A percentile compares a stretch with the other conserved stretches of the same genome.
Evolutionary conservation across 768 basidiomycete genomes (phyloP).

Genomic region (Auricularia sp.): DNA sequence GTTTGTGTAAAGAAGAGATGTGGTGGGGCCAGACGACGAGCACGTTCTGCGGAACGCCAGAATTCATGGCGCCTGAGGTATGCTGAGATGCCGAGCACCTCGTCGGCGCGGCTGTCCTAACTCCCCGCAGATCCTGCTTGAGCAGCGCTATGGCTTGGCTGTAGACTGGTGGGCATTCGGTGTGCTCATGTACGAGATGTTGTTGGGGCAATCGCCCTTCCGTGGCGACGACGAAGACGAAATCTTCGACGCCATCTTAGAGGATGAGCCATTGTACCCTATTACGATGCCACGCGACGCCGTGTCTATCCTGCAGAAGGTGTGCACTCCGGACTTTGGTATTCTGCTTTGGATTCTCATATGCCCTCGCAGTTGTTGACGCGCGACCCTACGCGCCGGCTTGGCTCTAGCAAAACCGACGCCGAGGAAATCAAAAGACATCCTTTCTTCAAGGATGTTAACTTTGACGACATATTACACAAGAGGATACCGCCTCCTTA

Average conservation of each 20-base stretch:
- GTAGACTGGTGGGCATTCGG: conserved; percentile 99
- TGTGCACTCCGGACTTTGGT: conserved; percentile 19
- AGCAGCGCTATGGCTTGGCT: conserved; percentile 95
- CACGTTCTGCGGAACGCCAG: conserved; percentile 98
- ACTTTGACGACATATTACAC: conserved; percentile 91
- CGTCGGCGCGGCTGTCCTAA: not conserved
- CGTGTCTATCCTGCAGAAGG: conserved; percentile 91
- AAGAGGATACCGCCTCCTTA: conserved; percentile 97
- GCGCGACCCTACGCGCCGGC: conserved; percentile 79
- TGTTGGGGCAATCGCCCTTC: conserved; percentile 97
- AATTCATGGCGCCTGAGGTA: conserved; percentile 99
- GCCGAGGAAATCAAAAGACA: conserved; percentile 97
- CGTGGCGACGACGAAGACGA: conserved; percentile 99
- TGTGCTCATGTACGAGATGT: conserved; percentile 97
- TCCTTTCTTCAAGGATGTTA: conserved; percentile 97
- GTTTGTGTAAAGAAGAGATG: conserved; percentile 99
- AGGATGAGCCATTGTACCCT: conserved; percentile 96
- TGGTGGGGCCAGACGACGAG: conserved; percentile 92
- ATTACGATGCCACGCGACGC: conserved; percentile 99
- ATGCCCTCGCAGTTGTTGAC: conserved; percentile 60
- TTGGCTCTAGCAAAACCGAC: conserved; percentile 85
- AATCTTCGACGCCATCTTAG: conserved; percentile 97
- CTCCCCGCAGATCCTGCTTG: conserved; percentile 75
- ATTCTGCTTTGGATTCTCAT: not conserved
- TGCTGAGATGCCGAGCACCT: conserved; percentile 9